Evolutionary conservation across 2,329 filamentous ascomycete genomes (phyloP), one percentile per base, ranked within the genome.

Genomic region (Metarhizium album): DNA sequence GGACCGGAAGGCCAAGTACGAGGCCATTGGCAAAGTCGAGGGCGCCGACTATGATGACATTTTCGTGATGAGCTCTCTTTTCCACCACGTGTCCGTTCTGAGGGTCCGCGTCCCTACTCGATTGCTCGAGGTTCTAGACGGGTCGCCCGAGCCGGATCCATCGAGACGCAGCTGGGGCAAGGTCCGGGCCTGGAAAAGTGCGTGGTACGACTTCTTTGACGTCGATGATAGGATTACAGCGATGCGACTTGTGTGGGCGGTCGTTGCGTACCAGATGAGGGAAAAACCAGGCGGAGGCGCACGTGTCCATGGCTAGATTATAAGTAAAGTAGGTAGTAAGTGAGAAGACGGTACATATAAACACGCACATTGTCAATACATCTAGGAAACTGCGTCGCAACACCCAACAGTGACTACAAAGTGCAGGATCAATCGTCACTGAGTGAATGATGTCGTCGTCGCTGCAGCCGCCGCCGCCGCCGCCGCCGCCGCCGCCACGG

Each of bases 221-320:
- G 59, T 63, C 0, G 69, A 76, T 22, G 75, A 84, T 50, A 65
- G 81, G 45, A 59, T 83, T 24, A 72, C 73, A 55, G 80, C 79
- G 2, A 75, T 83, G 75, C 65, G 70, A 54, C 54, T 77, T 9
- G 56, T 82, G 1, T 84, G 81, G 80, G 72, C 70, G 3, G 67
- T 83, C 60, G 79, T 82, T 74, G 72, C 72, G 2, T 84, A 75
- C 61, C 64, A 79, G 60, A 83, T 83, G 79, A 70, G 76, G 37
- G 35, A 24, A n/a, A 16, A 38, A 2, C 14, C 27, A 38, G 14
- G 31, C 8, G 3, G 13, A 13, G 45, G 24, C 14, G n/a, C 22
- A 27, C 22, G 11, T 38, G n/a, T 37, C 3, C 24, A 24, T 6
- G 14, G 13, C 40, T 43, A 43, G 13, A 13, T 24, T 43, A 24